phyloP scores from a whole-genome alignment of 257 asterid species.

The Solanum ahanhuiri region DNA sequence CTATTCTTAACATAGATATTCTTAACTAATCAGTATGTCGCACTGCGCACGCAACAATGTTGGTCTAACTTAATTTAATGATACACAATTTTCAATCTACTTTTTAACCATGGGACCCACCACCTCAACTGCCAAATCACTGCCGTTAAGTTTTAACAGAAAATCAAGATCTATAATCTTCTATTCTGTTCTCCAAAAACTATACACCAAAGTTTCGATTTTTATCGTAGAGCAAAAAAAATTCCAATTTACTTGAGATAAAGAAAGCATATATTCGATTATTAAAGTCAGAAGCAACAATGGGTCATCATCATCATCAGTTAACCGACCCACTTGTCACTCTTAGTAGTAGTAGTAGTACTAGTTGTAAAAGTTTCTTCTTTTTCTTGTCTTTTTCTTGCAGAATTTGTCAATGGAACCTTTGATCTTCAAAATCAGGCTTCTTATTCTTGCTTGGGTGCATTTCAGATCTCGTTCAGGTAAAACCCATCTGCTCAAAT shows the following conservation, averaged over 20 bases:
- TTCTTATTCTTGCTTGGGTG: conserved; percentile 38
- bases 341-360: not conserved
- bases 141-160: not conserved
- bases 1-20: too few relatives aligned
- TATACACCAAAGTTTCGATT: not conserved
- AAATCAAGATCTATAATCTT: not conserved
- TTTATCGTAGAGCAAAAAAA: not conserved
- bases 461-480: conserved; percentile 62
- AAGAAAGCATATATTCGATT: not conserved
- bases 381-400: not conserved
- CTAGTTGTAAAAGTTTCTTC: not conserved
- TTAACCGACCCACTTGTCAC: not conserved
- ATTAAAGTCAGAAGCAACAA: not conserved
- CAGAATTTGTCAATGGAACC: conserved; percentile 18
- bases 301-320: not conserved
- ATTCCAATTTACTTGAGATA: not conserved
- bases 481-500: conserved; percentile 7
- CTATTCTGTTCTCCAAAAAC: not conserved
- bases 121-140: not conserved
- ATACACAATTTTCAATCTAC: not conserved
- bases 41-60: not conserved
- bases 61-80: not conserved
- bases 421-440: conserved; percentile 34
- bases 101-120: not conserved
- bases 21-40: too few relatives aligned